A percentile compares a stretch with the other conserved stretches of the same genome.
Evolutionary conservation across 345 rosid genomes (phyloP).

Genomic region (Odontarrhena argentea): DNA sequence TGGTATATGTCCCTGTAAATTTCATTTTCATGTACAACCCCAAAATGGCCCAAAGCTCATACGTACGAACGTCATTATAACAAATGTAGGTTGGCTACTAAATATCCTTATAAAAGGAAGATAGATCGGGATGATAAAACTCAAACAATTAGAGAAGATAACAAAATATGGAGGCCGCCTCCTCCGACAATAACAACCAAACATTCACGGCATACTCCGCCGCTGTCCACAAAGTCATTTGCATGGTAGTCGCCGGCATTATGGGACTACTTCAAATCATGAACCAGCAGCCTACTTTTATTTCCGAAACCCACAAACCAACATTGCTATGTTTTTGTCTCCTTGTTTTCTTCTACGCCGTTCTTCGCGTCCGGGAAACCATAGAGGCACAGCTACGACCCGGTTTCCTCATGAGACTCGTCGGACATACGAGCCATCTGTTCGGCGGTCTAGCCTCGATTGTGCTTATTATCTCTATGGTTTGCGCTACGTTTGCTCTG

Average conservation of each 20-base stretch:
- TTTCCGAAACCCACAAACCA: constrained; percentile 28
- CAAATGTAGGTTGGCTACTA: no score
- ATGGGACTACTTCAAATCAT: constrained; percentile 29
- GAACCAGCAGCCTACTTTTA: constrained; percentile 16
- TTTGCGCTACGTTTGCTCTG: neutral
- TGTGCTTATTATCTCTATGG: neutral
- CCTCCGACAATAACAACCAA: constrained; percentile 4
- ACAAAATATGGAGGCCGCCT: neutral
- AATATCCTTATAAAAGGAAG: no score
- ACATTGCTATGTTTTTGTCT: constrained; percentile 22
- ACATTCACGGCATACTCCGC: constrained; percentile 16
- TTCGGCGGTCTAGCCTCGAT: constrained; percentile 28
- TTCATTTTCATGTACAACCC: no score
- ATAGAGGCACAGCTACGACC: constrained; percentile 13
- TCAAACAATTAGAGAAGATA: neutral
- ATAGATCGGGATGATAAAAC: no score
- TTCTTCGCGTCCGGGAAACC: constrained; percentile 24
- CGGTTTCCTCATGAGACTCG: constrained; percentile 1
- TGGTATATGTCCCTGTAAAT: no score
- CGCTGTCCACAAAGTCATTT: constrained; percentile 35
- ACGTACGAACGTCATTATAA: no score
- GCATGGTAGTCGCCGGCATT: constrained; percentile 26
- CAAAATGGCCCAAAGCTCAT: no score
- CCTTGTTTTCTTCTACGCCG: constrained; percentile 3
- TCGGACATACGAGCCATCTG: constrained; percentile 35